These are phyloP conservation scores for Falciphora oryzae DNA, from an alignment of 2,329 filamentous ascomycete species.

Conservation along the genomic window DNA sequence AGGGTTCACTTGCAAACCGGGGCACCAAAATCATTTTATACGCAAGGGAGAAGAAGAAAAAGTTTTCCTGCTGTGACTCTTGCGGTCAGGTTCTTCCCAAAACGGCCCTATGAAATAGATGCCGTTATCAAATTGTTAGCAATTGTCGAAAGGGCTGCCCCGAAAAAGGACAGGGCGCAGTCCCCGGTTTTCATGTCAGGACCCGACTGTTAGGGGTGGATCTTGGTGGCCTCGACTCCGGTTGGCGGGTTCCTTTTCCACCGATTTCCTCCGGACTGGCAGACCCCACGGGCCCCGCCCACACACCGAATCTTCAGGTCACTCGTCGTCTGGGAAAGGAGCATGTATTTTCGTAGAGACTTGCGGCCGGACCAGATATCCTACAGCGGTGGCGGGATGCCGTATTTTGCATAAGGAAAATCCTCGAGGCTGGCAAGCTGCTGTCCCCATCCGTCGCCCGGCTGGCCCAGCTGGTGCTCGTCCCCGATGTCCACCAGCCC, in stretches of 20 bases:
- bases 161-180: not conserved
- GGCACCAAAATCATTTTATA: not conserved
- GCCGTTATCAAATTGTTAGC: not conserved
- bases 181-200: not conserved
- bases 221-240: not conserved
- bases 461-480: constrained; percentile 26
- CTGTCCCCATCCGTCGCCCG: constrained; percentile 33
- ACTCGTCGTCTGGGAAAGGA: too few relatives aligned
- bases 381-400: constrained; percentile 17
- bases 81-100: not conserved
- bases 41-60: not conserved
- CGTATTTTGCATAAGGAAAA: constrained; percentile 26
- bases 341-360: too few relatives aligned
- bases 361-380: not conserved
- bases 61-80: not conserved
- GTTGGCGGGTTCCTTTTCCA: not conserved
- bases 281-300: too few relatives aligned
- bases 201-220: too few relatives aligned
- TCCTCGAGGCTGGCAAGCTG: constrained; percentile 28
- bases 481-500: constrained; percentile 22
- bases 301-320: too few relatives aligned
- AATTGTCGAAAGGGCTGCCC: not conserved
- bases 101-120: not conserved
- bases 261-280: too few relatives aligned
- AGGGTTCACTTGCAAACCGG: not conserved